Evolutionary conservation across 495 filamentous ascomycete species (phyloP).

Genomic region (Podospora australis): DNA sequence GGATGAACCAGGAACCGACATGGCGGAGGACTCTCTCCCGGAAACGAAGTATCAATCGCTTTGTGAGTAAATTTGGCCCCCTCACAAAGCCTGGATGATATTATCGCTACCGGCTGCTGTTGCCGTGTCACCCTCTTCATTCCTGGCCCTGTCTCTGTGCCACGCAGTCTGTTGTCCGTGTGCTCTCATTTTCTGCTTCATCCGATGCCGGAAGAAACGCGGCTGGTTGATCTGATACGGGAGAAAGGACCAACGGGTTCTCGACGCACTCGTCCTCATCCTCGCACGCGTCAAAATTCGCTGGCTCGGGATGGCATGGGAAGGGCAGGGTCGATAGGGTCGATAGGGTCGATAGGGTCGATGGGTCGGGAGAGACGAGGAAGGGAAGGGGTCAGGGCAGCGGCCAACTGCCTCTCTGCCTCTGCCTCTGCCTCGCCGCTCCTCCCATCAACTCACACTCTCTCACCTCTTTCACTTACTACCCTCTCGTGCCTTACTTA

Average conservation of each 20-base stretch:
- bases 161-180: conserved; percentile 8
- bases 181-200: conserved; percentile 9
- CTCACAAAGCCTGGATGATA: background rate
- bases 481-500: background rate
- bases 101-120: conserved; percentile 12
- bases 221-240: conserved; percentile 18
- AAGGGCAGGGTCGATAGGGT: background rate
- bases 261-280: conserved; percentile 5
- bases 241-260: background rate
- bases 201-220: conserved; percentile 20
- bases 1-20: background rate
- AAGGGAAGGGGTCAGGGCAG: conserved; percentile 13
- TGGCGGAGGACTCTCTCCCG: conserved; percentile 18
- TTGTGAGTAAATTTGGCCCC: conserved; percentile 14
- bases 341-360: background rate
- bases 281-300: conserved; percentile 13
- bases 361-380: background rate
- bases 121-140: conserved; percentile 20
- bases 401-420: conserved; percentile 12
- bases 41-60: conserved; percentile 14
- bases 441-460: background rate
- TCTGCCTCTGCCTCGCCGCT: too few relatives aligned
- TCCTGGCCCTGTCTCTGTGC: conserved; percentile 19
- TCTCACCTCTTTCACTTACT: conserved; percentile 2
- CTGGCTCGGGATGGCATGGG: conserved; percentile 6